Base-by-base conservation (phyloP, 768 basidiomycete species). In the Lanmaoa pseudosensibilis region DNA sequence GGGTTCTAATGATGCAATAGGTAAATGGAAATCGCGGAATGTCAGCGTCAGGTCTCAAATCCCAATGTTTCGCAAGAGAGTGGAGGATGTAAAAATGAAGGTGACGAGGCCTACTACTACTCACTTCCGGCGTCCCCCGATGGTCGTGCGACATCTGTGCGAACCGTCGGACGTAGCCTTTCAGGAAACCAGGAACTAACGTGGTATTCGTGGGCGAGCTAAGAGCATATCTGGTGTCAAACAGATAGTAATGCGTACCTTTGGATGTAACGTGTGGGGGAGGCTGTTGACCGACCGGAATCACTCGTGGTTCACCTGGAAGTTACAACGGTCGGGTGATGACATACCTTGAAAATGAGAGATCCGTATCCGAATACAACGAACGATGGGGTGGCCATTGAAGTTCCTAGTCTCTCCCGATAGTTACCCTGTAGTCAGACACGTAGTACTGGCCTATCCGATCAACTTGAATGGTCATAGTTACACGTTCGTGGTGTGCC, bases 141-240 rank as follows among this genome's bases (percentile, higher is more conserved):
- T 98, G 94, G 67, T 98, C 94, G 68, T 93, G 90, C 54, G 92
- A 95, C 67, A 84, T 83, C 73, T 96, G 93, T 0, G 94, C 92
- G 65, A 97, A 97, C 27, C 94, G 78, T 2, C 94, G 83, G 0
- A 95, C 90, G 57, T 93, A 94, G 34, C 91, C 91, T 73, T 94
- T 96, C 61, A 97, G 75, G 65, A 87, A 97, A 11, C 94, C 94
- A 0, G 90, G 79, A 0, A 79, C 90, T 88, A 19, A 36, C 4
- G 9, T 1, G 16, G 11, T 7, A 19, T 46, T 23, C 1, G n/a
- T n/a, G 34, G n/a, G 10, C 2, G 16, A 33, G 18, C 16, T 56
- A 13, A 49, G 48, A 51, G 13, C 5, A 21, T 2, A 18, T 40
- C 19, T 4, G 0, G 23, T 11, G 5, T 5, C 9, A 16, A 6